Percentiles rank a stretch among this genome's conserved stretches.
Evolutionary conservation across 2,329 filamentous ascomycete species (phyloP).

Genomic region (Albophoma yamanashiensis): DNA sequence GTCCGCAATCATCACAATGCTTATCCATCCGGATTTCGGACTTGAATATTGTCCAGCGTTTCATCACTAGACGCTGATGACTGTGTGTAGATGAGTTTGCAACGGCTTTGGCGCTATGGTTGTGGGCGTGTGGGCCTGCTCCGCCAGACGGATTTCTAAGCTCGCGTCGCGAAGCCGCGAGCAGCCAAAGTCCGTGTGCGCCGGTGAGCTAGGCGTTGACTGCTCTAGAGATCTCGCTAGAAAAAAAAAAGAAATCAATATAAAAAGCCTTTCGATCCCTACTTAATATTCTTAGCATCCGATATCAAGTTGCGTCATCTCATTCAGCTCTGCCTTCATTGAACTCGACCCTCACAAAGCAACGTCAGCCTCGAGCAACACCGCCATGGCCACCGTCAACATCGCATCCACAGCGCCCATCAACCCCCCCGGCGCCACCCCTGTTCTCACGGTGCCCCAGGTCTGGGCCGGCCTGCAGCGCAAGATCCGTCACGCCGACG

Average conservation of each 20-base stretch:
- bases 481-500: slow-evolving; percentile 16
- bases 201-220: background rate
- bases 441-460: slow-evolving; percentile 10
- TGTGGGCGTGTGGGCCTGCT: background rate
- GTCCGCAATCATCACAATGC: background rate
- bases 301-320: background rate
- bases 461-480: slow-evolving; percentile 17
- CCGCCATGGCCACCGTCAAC: background rate
- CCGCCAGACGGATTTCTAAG: background rate
- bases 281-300: background rate
- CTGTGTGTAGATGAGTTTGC: background rate
- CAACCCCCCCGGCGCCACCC: slow-evolving; percentile 10
- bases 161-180: background rate
- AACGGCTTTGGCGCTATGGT: background rate
- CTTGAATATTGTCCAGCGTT: background rate
- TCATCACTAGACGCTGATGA: background rate
- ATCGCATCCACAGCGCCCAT: slow-evolving; percentile 17
- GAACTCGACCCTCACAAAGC: background rate
- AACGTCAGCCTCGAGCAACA: background rate
- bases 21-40: background rate
- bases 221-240: background rate
- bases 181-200: background rate
- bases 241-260: background rate
- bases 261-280: background rate
- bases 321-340: background rate